Conservation (phyloP, 306 rosid genomes). For the Lathyrus aphaca region DNA sequence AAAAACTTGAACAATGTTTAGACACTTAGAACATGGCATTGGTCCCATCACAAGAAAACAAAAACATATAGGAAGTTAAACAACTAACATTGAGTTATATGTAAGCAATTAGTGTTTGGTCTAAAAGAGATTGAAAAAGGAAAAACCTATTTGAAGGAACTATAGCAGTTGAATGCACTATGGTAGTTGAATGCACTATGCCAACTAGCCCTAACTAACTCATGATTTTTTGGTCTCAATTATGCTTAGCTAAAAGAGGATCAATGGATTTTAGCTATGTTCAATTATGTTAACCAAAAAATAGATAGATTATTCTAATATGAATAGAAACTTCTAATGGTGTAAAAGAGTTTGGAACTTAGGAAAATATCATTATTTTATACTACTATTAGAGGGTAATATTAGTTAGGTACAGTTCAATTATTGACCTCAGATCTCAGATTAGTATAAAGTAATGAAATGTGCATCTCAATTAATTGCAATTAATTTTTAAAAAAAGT, state of each 20-base stretch:
- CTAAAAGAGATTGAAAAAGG: slow-evolving; percentile 19
- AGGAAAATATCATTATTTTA: slow-evolving; percentile 21
- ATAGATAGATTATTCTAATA: not conserved
- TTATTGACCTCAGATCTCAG: slow-evolving; percentile 27
- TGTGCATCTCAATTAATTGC: slow-evolving; percentile 7
- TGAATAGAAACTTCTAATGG: slow-evolving; percentile 22
- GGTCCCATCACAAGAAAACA: slow-evolving; percentile 43
- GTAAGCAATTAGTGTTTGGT: slow-evolving; percentile 44
- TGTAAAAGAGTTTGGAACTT: slow-evolving; percentile 5
- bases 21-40: slow-evolving; percentile 42
- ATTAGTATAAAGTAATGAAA: slow-evolving; percentile 16
- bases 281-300: not conserved
- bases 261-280: slow-evolving; percentile 1
- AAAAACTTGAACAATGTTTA: slow-evolving; percentile 16
- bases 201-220: slow-evolving; percentile 36
- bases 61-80: not conserved
- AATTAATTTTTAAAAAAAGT: no score
- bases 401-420: slow-evolving; percentile 34
- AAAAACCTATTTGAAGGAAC: slow-evolving; percentile 27
- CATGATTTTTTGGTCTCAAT: slow-evolving; percentile 32
- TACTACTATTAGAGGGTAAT: not conserved
- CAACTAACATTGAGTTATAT: slow-evolving; percentile 30
- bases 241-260: slow-evolving; percentile 38
- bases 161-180: slow-evolving; percentile 9
- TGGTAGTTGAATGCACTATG: slow-evolving; percentile 39